A percentile compares a stretch with the other conserved stretches of the same genome.
phyloP scores from a whole-genome alignment of 306 rosid genomes.

The Vigna reflexopilosa region DNA sequence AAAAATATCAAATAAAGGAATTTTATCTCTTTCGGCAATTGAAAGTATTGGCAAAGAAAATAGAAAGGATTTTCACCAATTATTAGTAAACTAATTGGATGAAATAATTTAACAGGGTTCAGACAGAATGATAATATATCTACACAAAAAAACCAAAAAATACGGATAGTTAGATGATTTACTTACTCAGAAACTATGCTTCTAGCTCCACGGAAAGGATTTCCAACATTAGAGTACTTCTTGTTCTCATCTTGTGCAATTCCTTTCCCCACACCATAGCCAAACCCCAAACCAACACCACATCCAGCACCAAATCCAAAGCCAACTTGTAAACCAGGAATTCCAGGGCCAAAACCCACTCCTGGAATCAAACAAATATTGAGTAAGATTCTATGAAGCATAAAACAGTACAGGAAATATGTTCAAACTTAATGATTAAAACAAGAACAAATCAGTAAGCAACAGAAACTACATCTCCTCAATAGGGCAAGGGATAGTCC shows the following conservation, averaged over 20 bases:
- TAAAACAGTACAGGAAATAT: conserved; percentile 7
- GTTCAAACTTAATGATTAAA: not conserved
- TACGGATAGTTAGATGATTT: conserved; percentile 14
- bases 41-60: conserved; percentile 12
- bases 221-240: conserved; percentile 77
- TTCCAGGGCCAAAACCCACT: conserved; percentile 89
- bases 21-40: conserved; percentile 20
- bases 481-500: conserved; percentile 11
- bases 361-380: conserved; percentile 56
- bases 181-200: conserved; percentile 71
- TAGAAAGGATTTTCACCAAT: not conserved
- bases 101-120: not conserved
- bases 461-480: not conserved
- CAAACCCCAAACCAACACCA: conserved; percentile 90
- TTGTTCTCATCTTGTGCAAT: conserved; percentile 71
- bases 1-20: conserved; percentile 10
- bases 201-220: conserved; percentile 48
- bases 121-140: conserved; percentile 25
- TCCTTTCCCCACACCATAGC: conserved; percentile 93
- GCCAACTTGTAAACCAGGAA: conserved; percentile 85
- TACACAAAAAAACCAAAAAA: not conserved
- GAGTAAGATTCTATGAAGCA: conserved; percentile 20
- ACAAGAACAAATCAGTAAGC: conserved; percentile 1
- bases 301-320: conserved; percentile 91
- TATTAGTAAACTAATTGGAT: not conserved